Conservation (phyloP, 441 rosid genomes). For the Kokia cookei region DNA sequence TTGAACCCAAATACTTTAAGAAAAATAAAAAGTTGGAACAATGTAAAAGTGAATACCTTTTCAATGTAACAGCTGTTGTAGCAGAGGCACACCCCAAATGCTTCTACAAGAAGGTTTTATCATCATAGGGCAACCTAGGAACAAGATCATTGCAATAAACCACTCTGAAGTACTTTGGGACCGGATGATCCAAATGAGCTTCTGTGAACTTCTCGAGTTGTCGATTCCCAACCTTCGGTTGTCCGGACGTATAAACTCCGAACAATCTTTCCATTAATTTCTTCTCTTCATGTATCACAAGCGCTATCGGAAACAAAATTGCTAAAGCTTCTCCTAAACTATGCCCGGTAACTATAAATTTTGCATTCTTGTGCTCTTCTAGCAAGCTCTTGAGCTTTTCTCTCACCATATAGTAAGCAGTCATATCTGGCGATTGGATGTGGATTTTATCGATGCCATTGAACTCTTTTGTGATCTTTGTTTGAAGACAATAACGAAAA, state of each 20-base stretch:
- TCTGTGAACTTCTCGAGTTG: slow-evolving; percentile 52
- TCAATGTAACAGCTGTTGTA: slow-evolving; percentile 58
- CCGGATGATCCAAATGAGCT: slow-evolving; percentile 38
- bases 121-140: slow-evolving; percentile 80
- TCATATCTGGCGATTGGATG: slow-evolving; percentile 27
- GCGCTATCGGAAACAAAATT: slow-evolving; percentile 49
- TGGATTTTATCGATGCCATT: background rate
- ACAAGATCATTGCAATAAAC: slow-evolving; percentile 79
- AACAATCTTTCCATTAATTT: slow-evolving; percentile 47
- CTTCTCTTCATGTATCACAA: slow-evolving; percentile 49
- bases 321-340: slow-evolving; percentile 87
- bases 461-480: background rate
- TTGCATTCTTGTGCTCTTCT: slow-evolving; percentile 50
- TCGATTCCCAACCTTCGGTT: slow-evolving; percentile 68
- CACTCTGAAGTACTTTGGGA: slow-evolving; percentile 56
- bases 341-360: slow-evolving; percentile 67
- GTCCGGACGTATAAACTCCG: slow-evolving; percentile 74
- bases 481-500: slow-evolving; percentile 36
- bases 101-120: slow-evolving; percentile 58
- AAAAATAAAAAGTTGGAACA: background rate
- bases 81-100: slow-evolving; percentile 74
- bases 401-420: slow-evolving; percentile 53
- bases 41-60: slow-evolving; percentile 23
- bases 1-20: background rate
- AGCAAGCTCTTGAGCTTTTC: slow-evolving; percentile 48